Conservation (phyloP, 2,329 filamentous ascomycete species). For the Colletotrichum somersetense region DNA sequence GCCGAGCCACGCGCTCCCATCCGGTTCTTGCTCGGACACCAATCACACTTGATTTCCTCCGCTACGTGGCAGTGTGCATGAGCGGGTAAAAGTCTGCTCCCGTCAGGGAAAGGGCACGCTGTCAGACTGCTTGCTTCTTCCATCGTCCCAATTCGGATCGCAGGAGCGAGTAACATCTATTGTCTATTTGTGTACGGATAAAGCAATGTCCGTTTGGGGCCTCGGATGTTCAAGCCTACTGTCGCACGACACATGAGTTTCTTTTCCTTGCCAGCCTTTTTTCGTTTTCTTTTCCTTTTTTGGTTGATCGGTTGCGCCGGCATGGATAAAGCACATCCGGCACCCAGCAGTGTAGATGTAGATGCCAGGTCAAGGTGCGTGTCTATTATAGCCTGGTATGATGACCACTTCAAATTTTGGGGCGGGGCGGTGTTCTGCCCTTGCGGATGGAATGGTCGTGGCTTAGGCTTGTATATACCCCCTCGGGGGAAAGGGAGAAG, state of each 20-base stretch:
- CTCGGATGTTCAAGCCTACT: background rate
- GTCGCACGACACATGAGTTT: background rate
- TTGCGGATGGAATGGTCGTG: background rate
- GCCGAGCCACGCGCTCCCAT: background rate
- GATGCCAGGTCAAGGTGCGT: background rate
- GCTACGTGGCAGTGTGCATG: background rate
- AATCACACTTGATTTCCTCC: background rate
- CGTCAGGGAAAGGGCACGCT: background rate
- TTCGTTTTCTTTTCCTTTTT: background rate
- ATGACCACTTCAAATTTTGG: background rate
- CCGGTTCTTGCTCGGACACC: background rate
- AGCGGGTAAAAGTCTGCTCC: background rate
- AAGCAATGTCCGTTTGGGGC: slow-evolving; percentile 1
- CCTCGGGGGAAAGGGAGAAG: background rate
- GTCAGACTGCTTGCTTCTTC: background rate
- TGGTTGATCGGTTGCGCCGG: background rate
- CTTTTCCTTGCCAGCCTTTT: no score
- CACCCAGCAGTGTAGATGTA: background rate
- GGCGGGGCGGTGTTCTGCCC: no score
- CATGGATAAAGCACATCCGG: background rate
- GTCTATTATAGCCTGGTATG: background rate
- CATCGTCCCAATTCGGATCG: background rate
- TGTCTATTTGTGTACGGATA: no score
- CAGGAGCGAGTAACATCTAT: background rate
- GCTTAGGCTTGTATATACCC: background rate